Evolutionary conservation across 192 early-diverging fungal genomes (phyloP), one percentile per base, ranked within the genome.

Genomic region (Backusella macrospora): DNA sequence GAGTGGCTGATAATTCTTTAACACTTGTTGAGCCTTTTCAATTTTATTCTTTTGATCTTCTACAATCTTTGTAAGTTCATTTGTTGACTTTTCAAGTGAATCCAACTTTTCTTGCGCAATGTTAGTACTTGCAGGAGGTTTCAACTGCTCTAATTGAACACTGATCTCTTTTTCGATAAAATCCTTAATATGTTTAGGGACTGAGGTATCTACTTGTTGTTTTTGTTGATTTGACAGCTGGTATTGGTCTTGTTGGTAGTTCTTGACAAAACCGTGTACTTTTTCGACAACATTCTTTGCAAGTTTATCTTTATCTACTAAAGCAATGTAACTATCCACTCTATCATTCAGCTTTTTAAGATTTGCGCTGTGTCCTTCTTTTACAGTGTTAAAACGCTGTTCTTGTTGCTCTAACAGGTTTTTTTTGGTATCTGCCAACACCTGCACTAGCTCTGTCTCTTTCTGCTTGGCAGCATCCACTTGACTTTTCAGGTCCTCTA

Each of bases 71-170:
- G 65, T 18, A 5, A 66, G 65, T 3, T 42, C 40, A 1, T 37
- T 9, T 13, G 40, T 43, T 16, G 65, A 40, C n/a, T 66, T 18
- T 43, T 66, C 40, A 66, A 66, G 37, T 66, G 65, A 38, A 13
- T 42, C 65, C 34, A 66, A 10, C 7, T 59, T 18, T 26, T 59
- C 52, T 26, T 26, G 52, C 8, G 52, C 52, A 12, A 23, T 9
- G 2, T 1, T 12, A 12, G 52, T 10, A 59, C 26, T 59, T 23
- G 52, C 18, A 26, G 21, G 21, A 59, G 52, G 52, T 12, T 59
- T 59, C 26, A 59, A 13, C 4, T 59, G 52, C 2, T 59, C 52
- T 1, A 59, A 23, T 12, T 26, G 21, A 12, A 4, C 4, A 59
- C 26, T 59, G 21, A 59, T 59, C 52, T 59, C 52, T n/a, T 23